Conservation (phyloP, 768 basidiomycete genomes). For the Mycena kentingensis region DNA sequence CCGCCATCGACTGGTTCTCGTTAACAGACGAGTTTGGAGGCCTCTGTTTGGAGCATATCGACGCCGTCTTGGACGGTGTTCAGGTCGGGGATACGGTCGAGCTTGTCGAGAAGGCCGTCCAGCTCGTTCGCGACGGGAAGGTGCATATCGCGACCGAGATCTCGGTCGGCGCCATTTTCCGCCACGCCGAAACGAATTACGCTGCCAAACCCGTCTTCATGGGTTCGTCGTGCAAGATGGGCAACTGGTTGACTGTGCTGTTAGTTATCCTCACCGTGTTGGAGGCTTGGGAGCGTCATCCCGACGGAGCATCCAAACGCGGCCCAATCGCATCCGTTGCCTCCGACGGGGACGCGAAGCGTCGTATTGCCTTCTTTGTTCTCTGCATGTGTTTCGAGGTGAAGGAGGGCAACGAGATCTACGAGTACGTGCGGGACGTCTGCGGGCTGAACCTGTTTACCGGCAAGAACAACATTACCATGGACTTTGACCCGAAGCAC, state of each 20-base stretch:
- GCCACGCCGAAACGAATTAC: constrained; percentile 10
- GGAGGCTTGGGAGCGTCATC: constrained; percentile 14
- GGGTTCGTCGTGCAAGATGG: constrained; percentile 22
- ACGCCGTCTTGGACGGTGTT: background rate
- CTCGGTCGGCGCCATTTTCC: constrained; percentile 23
- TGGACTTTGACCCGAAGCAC: constrained; percentile 25
- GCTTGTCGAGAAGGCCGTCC: background rate
- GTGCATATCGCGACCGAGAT: constrained; percentile 24
- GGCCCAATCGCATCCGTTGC: constrained; percentile 20
- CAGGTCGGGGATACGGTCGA: background rate
- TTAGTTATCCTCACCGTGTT: constrained; percentile 6
- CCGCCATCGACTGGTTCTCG: background rate
- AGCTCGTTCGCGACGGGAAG: background rate
- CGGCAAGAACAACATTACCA: constrained; percentile 18
- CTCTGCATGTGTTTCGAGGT: constrained; percentile 17
- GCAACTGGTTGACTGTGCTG: constrained; percentile 7
- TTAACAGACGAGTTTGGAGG: background rate
- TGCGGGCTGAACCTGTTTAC: constrained; percentile 22
- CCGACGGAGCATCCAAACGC: constrained; percentile 4
- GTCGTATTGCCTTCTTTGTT: constrained; percentile 20
- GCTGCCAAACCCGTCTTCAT: constrained; percentile 23
- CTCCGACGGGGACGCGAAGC: constrained; percentile 25
- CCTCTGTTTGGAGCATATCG: background rate
- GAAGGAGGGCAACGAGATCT: constrained; percentile 9
- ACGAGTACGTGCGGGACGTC: constrained; percentile 10